Conservation (phyloP, 1,284 basidiomycete genomes). For the Cryptococcus depauperatus region DNA sequence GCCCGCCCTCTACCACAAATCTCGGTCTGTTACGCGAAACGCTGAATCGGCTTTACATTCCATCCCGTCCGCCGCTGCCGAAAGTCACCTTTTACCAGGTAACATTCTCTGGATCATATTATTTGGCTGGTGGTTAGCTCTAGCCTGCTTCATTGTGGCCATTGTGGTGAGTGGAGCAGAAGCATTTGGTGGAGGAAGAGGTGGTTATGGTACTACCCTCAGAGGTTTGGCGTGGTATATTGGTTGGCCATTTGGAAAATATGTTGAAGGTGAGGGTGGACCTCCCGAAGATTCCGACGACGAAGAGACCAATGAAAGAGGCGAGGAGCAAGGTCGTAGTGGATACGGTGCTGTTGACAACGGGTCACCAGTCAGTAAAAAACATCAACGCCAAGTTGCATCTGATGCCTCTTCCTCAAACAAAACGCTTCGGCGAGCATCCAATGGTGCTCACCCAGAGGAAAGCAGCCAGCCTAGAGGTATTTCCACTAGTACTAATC, state of each 20-base stretch:
- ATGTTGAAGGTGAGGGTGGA: conserved; percentile 75
- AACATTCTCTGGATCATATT: conserved; percentile 83
- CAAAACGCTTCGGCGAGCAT: conserved; percentile 18
- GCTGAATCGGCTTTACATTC: conserved; percentile 91
- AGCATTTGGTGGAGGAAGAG: conserved; percentile 58
- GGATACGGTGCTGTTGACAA: conserved; percentile 3
- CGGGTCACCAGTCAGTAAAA: conserved; percentile 4
- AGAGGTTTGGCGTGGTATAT: conserved; percentile 94
- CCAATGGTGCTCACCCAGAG: background rate
- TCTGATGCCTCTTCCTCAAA: conserved; percentile 28
- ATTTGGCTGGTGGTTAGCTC: conserved; percentile 87
- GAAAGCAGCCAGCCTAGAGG: conserved; percentile 3
- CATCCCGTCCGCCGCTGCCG: conserved; percentile 81
- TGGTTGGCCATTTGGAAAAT: conserved; percentile 97
- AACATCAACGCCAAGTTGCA: conserved; percentile 8
- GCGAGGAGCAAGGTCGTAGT: conserved; percentile 29
- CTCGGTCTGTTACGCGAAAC: conserved; percentile 88
- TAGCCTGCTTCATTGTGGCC: conserved; percentile 63
- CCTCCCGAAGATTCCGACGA: conserved; percentile 24
- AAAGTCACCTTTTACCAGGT: conserved; percentile 80
- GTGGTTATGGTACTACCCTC: conserved; percentile 74
- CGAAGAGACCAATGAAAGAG: conserved; percentile 24
- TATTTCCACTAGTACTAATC: conserved; percentile 19
- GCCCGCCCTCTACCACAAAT: conserved; percentile 97
- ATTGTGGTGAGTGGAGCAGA: conserved; percentile 61